Percentiles rank a stretch among this genome's conserved stretches.
These are phyloP conservation scores for Penicillium coffeae DNA, from an alignment of 495 filamentous ascomycete genomes.

Conservation along the genomic window DNA sequence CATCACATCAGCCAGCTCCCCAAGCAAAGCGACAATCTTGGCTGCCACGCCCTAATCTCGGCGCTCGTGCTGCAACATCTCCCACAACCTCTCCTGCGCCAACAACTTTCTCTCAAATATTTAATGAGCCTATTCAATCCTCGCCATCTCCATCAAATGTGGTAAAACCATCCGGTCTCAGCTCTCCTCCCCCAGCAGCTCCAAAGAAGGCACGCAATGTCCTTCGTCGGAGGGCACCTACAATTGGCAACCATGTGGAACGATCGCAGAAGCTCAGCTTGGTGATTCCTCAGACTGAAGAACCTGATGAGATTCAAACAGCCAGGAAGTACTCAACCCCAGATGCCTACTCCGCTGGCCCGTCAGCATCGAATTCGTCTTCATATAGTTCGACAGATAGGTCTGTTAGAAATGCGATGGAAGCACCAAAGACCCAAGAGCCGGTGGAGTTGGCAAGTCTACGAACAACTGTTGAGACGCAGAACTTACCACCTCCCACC, in stretches of 20 bases:
- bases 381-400: constrained; percentile 11
- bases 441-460: constrained; percentile 44
- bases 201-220: constrained; percentile 37
- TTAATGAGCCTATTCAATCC: constrained; percentile 16
- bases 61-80: constrained; percentile 4
- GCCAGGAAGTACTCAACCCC: neutral
- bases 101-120: constrained; percentile 10
- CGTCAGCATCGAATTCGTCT: constrained; percentile 4
- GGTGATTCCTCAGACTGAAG: constrained; percentile 28
- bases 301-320: constrained; percentile 9
- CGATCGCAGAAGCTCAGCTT: constrained; percentile 34
- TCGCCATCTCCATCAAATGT: constrained; percentile 18
- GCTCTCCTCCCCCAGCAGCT: constrained; percentile 8
- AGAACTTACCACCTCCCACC: constrained; percentile 64
- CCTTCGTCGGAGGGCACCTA: constrained; percentile 40
- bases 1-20: constrained; percentile 14
- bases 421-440: constrained; percentile 20
- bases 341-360: constrained; percentile 7
- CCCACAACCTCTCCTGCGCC: constrained; percentile 15
- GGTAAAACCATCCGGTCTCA: constrained; percentile 9
- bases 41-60: constrained; percentile 31
- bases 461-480: constrained; percentile 44
- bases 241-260: constrained; percentile 35
- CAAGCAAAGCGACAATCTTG: constrained; percentile 28
- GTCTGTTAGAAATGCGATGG: constrained; percentile 10